Conservation (phyloP, 257 asterid species). For the Dorcoceras hygrometricum region DNA sequence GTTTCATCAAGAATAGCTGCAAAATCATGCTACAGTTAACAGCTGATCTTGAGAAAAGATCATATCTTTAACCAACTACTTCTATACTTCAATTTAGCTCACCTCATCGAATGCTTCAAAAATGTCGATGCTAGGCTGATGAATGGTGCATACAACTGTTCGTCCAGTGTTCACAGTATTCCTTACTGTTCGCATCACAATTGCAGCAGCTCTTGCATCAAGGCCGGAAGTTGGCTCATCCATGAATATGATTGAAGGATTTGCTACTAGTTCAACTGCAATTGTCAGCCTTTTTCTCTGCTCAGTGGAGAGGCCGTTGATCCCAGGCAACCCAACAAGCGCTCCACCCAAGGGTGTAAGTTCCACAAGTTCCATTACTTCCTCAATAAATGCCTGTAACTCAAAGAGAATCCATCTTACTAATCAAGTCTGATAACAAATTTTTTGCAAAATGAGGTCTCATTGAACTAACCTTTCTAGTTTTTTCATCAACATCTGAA, state of each 20-base stretch:
- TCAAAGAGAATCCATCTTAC: slow-evolving; percentile 9
- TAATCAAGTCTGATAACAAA: not conserved
- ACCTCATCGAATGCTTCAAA: slow-evolving; percentile 71
- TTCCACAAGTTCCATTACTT: slow-evolving; percentile 66
- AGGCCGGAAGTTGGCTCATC: slow-evolving; percentile 66
- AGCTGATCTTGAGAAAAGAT: not conserved
- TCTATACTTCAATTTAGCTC: not conserved
- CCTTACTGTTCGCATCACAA: slow-evolving; percentile 59
- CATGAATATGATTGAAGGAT: slow-evolving; percentile 60
- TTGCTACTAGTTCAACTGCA: slow-evolving; percentile 65
- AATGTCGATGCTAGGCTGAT: slow-evolving; percentile 65
- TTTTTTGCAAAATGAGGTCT: not conserved
- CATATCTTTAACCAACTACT: not conserved
- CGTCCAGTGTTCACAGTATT: slow-evolving; percentile 61
- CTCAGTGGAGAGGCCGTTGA: slow-evolving; percentile 53
- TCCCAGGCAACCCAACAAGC: slow-evolving; percentile 54
- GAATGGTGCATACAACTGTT: slow-evolving; percentile 66
- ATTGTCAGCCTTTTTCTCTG: slow-evolving; percentile 59
- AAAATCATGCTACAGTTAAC: slow-evolving; percentile 4
- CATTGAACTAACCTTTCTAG: slow-evolving; percentile 37
- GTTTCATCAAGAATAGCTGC: slow-evolving; percentile 56
- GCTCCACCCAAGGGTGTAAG: slow-evolving; percentile 40
- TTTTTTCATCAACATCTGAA: slow-evolving; percentile 37
- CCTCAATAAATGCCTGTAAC: slow-evolving; percentile 48
- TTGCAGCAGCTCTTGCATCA: slow-evolving; percentile 64